phyloP scores from a whole-genome alignment of 495 filamentous ascomycete species.

The Penicillium paradoxum region DNA sequence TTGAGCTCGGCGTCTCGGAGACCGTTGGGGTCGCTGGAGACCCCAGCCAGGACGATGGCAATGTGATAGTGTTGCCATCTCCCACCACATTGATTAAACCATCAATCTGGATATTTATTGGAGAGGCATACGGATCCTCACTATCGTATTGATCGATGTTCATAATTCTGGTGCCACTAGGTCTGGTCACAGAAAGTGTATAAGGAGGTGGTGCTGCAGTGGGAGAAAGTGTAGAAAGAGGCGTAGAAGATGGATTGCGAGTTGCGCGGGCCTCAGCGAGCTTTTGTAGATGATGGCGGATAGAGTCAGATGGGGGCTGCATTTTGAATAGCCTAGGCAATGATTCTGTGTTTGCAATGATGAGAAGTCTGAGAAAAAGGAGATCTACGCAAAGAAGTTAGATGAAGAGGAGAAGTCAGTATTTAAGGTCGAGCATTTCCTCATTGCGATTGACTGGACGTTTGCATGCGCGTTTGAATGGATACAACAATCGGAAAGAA shows the following conservation, averaged over 20 bases:
- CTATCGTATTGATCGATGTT: conserved; percentile 9
- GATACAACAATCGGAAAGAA: conserved; percentile 3
- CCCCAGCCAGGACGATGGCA: conserved; percentile 14
- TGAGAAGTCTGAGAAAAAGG: neutral
- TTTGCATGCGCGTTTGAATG: conserved; percentile 5
- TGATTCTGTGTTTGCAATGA: neutral
- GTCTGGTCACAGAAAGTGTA: conserved; percentile 5
- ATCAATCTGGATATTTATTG: conserved; percentile 33
- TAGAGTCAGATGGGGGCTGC: conserved; percentile 19
- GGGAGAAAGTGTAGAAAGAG: neutral
- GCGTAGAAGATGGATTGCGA: neutral
- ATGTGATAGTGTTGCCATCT: conserved; percentile 27
- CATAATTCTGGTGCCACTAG: neutral
- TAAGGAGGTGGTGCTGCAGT: conserved; percentile 12
- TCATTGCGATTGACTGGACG: neutral
- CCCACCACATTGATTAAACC: conserved; percentile 33
- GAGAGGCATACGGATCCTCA: neutral
- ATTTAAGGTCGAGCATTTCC: neutral
- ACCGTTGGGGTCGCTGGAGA: neutral
- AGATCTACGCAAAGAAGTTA: neutral
- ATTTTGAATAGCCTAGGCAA: conserved; percentile 6
- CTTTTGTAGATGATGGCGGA: conserved; percentile 24
- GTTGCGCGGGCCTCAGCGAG: conserved; percentile 17
- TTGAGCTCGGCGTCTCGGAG: neutral
- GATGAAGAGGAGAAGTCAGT: neutral